These are phyloP conservation scores for Diddensiella santjacobensis DNA, from an alignment of 805 yeast genomes.

Conservation along the genomic window DNA sequence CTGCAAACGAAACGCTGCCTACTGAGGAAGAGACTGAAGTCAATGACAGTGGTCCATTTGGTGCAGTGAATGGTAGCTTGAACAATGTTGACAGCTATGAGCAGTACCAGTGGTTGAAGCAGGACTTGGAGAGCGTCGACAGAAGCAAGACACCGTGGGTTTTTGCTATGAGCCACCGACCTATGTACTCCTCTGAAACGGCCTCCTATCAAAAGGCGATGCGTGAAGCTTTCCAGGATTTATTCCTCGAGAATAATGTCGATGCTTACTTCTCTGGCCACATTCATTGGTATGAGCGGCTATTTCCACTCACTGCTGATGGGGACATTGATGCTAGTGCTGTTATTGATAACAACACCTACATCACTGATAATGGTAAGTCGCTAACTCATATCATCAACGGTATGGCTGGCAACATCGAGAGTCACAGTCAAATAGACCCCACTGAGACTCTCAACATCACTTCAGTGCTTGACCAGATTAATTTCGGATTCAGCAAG, in stretches of 20 bases:
- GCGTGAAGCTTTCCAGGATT: slow-evolving; percentile 21
- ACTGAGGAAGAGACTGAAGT: slow-evolving; percentile 16
- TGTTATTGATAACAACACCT: slow-evolving; percentile 15
- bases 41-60: slow-evolving; percentile 20
- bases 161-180: slow-evolving; percentile 22
- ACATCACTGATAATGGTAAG: slow-evolving; percentile 13
- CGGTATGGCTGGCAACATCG: slow-evolving; percentile 23
- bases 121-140: slow-evolving; percentile 10
- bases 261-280: slow-evolving; percentile 24
- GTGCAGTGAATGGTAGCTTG: slow-evolving; percentile 12
- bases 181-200: slow-evolving; percentile 25
- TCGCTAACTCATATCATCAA: slow-evolving; percentile 19
- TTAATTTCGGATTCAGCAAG: slow-evolving; percentile 19
- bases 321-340: slow-evolving; percentile 20
- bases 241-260: slow-evolving; percentile 19
- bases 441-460: slow-evolving; percentile 9
- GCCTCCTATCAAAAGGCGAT: slow-evolving; percentile 16
- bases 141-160: slow-evolving; percentile 10
- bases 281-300: slow-evolving; percentile 22
- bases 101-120: slow-evolving; percentile 13
- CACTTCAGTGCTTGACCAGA: slow-evolving; percentile 18
- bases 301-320: slow-evolving; percentile 17
- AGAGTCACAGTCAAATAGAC: slow-evolving; percentile 17
- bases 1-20: slow-evolving; percentile 14
- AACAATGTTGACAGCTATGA: slow-evolving; percentile 14